phyloP scores from a whole-genome alignment of 495 filamentous ascomycete genomes.

The Penicillium cataractarum region DNA sequence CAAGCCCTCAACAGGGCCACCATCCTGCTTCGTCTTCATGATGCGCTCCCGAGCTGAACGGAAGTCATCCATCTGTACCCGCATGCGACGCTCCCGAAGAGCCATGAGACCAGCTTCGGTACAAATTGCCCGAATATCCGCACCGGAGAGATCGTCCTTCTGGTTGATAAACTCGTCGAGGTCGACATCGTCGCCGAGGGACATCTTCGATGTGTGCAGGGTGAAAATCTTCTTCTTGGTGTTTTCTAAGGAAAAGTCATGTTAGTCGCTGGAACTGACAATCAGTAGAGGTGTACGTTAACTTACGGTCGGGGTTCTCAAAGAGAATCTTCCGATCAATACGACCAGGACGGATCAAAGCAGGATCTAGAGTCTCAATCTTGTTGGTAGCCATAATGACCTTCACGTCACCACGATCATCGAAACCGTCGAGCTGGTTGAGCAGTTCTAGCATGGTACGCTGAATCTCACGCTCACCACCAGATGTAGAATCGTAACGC shows the following conservation, averaged over 20 bases:
- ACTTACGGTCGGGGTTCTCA: conserved; percentile 92
- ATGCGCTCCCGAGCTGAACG: conserved; percentile 89
- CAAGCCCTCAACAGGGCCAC: conserved; percentile 90
- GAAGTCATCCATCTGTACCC: conserved; percentile 99
- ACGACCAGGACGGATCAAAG: conserved; percentile 93
- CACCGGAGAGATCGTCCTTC: conserved; percentile 97
- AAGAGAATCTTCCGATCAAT: conserved; percentile 99
- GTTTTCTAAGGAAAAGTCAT: conserved; percentile 62
- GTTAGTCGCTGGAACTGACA: conserved; percentile 33
- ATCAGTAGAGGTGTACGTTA: background rate
- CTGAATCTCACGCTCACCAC: conserved; percentile 96
- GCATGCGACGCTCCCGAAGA: conserved; percentile 92
- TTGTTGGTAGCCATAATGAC: conserved; percentile 99
- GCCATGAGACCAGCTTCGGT: conserved; percentile 96
- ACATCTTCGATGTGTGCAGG: conserved; percentile 99
- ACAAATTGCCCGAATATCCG: conserved; percentile 99
- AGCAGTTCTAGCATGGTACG: conserved; percentile 98
- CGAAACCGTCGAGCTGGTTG: conserved; percentile 98
- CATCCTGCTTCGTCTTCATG: conserved; percentile 98
- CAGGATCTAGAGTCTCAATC: conserved; percentile 96
- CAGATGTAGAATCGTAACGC: conserved; percentile 96
- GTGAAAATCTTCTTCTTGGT: conserved; percentile 99
- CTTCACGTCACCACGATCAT: conserved; percentile 98
- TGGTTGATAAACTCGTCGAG: conserved; percentile 98
- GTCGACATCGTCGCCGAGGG: conserved; percentile 89